A percentile compares a stretch with the other conserved stretches of the same genome.
Conservation (phyloP, 495 filamentous ascomycete genomes). For the Aspergillus hancockii region DNA sequence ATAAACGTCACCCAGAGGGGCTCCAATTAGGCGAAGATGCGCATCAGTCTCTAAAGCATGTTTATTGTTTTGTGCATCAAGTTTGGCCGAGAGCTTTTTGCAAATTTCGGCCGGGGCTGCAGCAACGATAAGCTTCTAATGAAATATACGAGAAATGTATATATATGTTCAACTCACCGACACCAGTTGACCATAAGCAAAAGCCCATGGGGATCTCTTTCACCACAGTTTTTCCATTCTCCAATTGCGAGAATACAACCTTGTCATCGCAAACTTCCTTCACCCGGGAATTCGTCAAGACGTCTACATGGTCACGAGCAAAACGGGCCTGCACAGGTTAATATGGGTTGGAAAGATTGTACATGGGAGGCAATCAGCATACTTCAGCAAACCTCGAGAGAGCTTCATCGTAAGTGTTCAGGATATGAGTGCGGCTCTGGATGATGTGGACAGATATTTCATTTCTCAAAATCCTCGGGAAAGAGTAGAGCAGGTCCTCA, state of each 20-base stretch:
- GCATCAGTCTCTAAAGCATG: conserved; percentile 95
- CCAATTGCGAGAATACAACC: conserved; percentile 85
- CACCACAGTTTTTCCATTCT: conserved; percentile 69
- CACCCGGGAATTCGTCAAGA: conserved; percentile 89
- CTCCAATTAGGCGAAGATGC: conserved; percentile 87
- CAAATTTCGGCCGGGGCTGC: conserved; percentile 79
- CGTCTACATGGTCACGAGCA: conserved; percentile 83
- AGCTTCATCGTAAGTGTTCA: conserved; percentile 98
- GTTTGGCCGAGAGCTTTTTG: conserved; percentile 67
- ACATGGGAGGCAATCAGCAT: conserved; percentile 9
- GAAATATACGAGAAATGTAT: background rate
- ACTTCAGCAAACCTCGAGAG: conserved; percentile 89
- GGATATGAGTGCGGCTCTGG: conserved; percentile 87
- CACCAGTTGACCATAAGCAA: conserved; percentile 97
- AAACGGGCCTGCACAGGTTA: conserved; percentile 58
- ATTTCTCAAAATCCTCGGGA: conserved; percentile 87
- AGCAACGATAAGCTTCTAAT: conserved; percentile 1
- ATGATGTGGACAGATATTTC: conserved; percentile 98
- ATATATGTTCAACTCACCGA: conserved; percentile 48
- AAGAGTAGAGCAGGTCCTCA: conserved; percentile 82
- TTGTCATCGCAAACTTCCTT: conserved; percentile 80
- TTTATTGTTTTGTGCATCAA: conserved; percentile 80
- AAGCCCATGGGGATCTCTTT: conserved; percentile 97
- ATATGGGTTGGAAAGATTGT: background rate
- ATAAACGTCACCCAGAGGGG: conserved; percentile 93